Evolutionary conservation across 1,284 basidiomycete genomes (phyloP).

Genomic region (Leucoagaricus sp.): DNA sequence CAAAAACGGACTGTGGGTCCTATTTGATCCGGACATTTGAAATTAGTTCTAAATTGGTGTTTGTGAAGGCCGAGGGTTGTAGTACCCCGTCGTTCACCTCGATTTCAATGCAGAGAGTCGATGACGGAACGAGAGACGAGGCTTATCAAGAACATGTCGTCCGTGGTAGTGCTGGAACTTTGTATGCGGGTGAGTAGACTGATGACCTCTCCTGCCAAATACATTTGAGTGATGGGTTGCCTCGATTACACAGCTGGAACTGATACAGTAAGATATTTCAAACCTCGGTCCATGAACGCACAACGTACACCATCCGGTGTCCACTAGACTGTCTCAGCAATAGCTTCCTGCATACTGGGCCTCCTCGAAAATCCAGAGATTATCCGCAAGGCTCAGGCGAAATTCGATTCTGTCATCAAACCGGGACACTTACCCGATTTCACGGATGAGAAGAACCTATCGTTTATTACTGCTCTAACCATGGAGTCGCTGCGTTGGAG

Average conservation of each 20-base stretch:
- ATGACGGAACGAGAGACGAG: slow-evolving; percentile 12
- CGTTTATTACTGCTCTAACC: slow-evolving; percentile 39
- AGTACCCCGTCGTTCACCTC: slow-evolving; percentile 16
- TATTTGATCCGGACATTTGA: not conserved
- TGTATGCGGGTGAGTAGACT: slow-evolving; percentile 27
- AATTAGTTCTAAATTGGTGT: no score
- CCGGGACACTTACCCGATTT: slow-evolving; percentile 36
- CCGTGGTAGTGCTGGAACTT: slow-evolving; percentile 20
- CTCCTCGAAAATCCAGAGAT: slow-evolving; percentile 37
- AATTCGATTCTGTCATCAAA: slow-evolving; percentile 40
- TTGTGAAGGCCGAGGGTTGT: slow-evolving; percentile 16
- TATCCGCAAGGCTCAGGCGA: slow-evolving; percentile 37
- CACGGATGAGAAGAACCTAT: slow-evolving; percentile 29
- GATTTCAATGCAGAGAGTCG: slow-evolving; percentile 9
- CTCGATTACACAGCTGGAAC: not conserved
- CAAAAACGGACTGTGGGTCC: not conserved
- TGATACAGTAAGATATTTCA: slow-evolving; percentile 11
- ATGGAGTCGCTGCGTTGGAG: slow-evolving; percentile 44
- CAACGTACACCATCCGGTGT: not conserved
- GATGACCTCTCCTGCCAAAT: not conserved
- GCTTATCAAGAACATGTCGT: slow-evolving; percentile 19
- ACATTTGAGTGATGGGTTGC: not conserved
- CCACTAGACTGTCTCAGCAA: not conserved
- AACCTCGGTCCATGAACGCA: slow-evolving; percentile 15
- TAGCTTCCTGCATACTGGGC: slow-evolving; percentile 30